Conservation (phyloP, 768 basidiomycete species). For the Mycena floridula region DNA sequence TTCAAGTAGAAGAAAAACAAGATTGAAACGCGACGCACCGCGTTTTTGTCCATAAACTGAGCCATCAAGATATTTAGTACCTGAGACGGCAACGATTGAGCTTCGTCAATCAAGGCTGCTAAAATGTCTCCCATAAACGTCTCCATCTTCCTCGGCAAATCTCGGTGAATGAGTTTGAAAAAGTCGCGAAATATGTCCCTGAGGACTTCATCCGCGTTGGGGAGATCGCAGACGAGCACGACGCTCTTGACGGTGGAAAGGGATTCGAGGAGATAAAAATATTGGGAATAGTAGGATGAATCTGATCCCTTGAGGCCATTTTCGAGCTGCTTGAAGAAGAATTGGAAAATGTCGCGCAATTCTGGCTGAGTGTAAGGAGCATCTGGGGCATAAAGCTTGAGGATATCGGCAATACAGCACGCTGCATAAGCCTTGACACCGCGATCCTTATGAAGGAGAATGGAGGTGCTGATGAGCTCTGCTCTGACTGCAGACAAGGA, state of each 20-base stretch:
- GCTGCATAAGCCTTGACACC: slow-evolving; percentile 95
- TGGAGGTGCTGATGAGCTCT: slow-evolving; percentile 72
- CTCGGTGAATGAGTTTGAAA: slow-evolving; percentile 73
- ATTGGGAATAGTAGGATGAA: slow-evolving; percentile 84
- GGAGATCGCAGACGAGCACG: slow-evolving; percentile 89
- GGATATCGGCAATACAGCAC: slow-evolving; percentile 90
- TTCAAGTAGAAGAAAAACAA: slow-evolving; percentile 4
- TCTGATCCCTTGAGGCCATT: slow-evolving; percentile 71
- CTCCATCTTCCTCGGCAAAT: slow-evolving; percentile 73
- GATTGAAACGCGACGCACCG: slow-evolving; percentile 36
- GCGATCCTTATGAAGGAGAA: slow-evolving; percentile 91
- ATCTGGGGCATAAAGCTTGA: slow-evolving; percentile 92
- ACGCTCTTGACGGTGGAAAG: slow-evolving; percentile 93
- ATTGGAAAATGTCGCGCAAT: slow-evolving; percentile 93
- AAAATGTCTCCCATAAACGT: slow-evolving; percentile 87
- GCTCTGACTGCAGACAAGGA: slow-evolving; percentile 68
- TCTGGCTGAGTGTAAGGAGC: slow-evolving; percentile 89
- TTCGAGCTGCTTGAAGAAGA: slow-evolving; percentile 86
- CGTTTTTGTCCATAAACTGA: slow-evolving; percentile 79
- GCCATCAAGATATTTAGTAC: slow-evolving; percentile 78
- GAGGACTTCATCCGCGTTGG: slow-evolving; percentile 80
- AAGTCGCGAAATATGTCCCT: slow-evolving; percentile 77
- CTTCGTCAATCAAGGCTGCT: slow-evolving; percentile 85
- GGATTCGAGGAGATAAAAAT: slow-evolving; percentile 91
- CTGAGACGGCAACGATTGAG: slow-evolving; percentile 64